These are phyloP conservation scores for Zizania latifolia DNA, from an alignment of 176 grass and related monocot species.

Conservation along the genomic window DNA sequence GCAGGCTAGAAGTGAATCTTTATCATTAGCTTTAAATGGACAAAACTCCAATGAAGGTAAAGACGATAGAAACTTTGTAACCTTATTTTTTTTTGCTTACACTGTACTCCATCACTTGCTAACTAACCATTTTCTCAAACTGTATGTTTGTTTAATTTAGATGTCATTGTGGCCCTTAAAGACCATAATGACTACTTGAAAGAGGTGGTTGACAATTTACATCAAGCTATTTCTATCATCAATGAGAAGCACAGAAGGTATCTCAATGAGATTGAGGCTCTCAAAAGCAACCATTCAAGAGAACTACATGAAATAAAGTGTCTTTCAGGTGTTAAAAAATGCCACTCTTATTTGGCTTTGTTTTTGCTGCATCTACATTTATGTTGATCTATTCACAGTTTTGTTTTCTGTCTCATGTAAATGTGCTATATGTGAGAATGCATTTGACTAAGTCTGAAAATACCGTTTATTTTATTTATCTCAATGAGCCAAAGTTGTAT, in stretches of 20 bases:
- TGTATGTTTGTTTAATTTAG: conserved; percentile 41
- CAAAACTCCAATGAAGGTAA: conserved; percentile 72
- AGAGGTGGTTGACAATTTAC: conserved; percentile 62
- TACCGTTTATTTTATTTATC: not conserved
- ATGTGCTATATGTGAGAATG: not conserved
- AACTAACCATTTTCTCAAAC: conserved; percentile 5
- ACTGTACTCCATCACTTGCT: not conserved
- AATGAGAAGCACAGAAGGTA: conserved; percentile 60
- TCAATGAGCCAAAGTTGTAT: not conserved
- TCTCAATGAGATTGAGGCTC: conserved; percentile 64
- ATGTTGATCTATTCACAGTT: not conserved
- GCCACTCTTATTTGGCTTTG: conserved; percentile 8
- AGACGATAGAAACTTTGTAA: not conserved
- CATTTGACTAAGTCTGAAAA: not conserved
- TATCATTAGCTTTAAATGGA: conserved; percentile 51
- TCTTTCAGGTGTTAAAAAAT: conserved; percentile 65
- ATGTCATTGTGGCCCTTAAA: conserved; percentile 66
- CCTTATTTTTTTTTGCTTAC: not conserved
- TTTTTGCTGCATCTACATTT: not conserved
- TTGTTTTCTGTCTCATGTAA: not conserved
- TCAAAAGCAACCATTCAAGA: conserved; percentile 44
- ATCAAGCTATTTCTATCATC: conserved; percentile 56
- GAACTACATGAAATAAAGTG: conserved; percentile 72
- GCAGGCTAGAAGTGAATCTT: conserved; percentile 62
- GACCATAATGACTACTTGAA: conserved; percentile 69